Base-by-base conservation (phyloP, 176 grass and related monocot species). In the Rhynchospora breviuscula region DNA sequence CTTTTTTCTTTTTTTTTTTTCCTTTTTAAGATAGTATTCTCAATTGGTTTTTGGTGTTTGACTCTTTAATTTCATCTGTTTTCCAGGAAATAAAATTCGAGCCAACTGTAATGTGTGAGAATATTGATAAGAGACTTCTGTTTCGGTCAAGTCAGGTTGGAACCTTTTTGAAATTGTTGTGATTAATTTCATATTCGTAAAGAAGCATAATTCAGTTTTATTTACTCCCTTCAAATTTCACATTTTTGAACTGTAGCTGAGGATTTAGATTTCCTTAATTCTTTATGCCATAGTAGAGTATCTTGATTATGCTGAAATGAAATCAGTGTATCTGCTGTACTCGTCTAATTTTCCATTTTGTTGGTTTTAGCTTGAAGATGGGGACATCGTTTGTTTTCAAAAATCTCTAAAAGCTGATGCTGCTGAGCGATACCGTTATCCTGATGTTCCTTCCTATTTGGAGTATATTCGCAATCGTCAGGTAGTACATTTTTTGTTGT, bases 41-140 rank as follows among this genome's bases (percentile, higher is more conserved):
- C 46, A 57, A 78, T 56, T 78, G 23, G 22, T 81, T 75, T 81
- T 75, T 29, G 23, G 44, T 82, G 79, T 93, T 26, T 87, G 75
- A 87, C 53, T 1, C 61, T 31, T 77, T 79, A 59, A 58, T 86
- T 63, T 87, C 84, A 64, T 62, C 49, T 63, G 86, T 67, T 80
- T 5, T 86, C 11, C 77, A 99, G 97, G 97, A 96, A 96, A 99
- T 99, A 79, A 99, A 99, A 78, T 99, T 99, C 5, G 96, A 99
- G 56, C 92, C 97, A 80, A 93, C 72, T 89, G 93, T 99, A 26
- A 99, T 99, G 97, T 99, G 97, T 88, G 97, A 99, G 86, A 92
- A 88, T 10, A 91, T 99, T 80, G 97, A 99, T 44, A 92, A 90
- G 59, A 86, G 83, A 59, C 77, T 92, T 83, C 68, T 89, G 47